Conservation (phyloP, 176 grass and related monocot genomes). For the Saccharum officinarum region DNA sequence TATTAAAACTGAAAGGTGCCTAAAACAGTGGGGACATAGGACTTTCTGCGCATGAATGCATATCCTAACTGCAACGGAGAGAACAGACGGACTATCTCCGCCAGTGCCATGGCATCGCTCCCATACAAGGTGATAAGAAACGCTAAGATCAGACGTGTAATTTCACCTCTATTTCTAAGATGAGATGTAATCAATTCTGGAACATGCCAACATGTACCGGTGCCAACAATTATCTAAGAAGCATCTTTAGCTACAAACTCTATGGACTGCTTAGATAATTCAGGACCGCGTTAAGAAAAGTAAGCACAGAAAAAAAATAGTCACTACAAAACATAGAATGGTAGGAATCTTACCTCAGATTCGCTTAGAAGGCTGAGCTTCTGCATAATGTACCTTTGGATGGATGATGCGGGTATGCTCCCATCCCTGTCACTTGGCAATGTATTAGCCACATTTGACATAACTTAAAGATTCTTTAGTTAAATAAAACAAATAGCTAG, state of each 20-base stretch:
- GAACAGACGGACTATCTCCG: not conserved
- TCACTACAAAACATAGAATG: not conserved
- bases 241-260: not conserved
- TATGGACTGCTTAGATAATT: conserved; percentile 15
- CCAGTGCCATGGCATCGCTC: not conserved
- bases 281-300: not conserved
- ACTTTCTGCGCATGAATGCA: not conserved
- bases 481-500: conserved; percentile 19
- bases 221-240: not conserved
- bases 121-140: conserved; percentile 9
- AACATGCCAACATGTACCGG: not conserved
- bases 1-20: not conserved
- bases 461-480: conserved; percentile 8
- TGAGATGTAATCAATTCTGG: not conserved
- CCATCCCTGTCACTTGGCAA: conserved; percentile 66
- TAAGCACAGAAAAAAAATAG: not conserved
- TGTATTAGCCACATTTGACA: conserved; percentile 17
- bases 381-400: conserved; percentile 76
- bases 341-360: conserved; percentile 56
- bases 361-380: conserved; percentile 76
- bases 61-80: not conserved
- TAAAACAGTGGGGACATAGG: not conserved
- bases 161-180: conserved; percentile 21
- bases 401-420: conserved; percentile 68
- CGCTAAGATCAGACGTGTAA: not conserved